Evolutionary conservation across 352 stramenopile genomes (phyloP).

Genomic region (Pythium plurisporium): DNA sequence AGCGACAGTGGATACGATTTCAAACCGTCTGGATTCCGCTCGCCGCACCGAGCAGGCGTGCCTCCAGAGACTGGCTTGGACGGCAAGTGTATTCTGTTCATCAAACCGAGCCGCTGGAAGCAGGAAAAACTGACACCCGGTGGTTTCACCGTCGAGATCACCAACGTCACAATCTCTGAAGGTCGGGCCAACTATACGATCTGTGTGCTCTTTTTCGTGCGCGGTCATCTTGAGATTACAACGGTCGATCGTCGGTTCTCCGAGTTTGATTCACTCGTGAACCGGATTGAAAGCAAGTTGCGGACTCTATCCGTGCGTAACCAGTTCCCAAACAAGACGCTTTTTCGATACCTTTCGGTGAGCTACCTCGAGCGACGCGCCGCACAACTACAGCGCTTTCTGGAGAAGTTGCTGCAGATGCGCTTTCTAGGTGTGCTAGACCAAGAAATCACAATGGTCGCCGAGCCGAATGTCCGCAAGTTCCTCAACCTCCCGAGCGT

Average conservation of each 20-base stretch:
- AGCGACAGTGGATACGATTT: conserved; percentile 29
- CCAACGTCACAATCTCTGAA: conserved; percentile 41
- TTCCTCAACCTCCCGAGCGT: conserved; percentile 69
- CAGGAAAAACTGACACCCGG: conserved; percentile 38
- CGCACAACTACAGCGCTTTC: conserved; percentile 54
- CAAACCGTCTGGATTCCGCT: neutral
- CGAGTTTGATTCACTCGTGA: conserved; percentile 59
- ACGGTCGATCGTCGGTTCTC: conserved; percentile 62
- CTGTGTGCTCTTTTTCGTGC: conserved; percentile 51
- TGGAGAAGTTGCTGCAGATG: conserved; percentile 51
- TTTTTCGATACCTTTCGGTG: conserved; percentile 54
- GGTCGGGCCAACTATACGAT: conserved; percentile 54
- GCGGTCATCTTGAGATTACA: conserved; percentile 34
- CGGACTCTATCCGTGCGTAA: conserved; percentile 38
- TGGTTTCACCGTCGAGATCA: conserved; percentile 71
- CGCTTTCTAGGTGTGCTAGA: conserved; percentile 63
- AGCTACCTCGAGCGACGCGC: conserved; percentile 60
- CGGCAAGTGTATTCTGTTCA: conserved; percentile 54
- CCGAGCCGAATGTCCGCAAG: conserved; percentile 54
- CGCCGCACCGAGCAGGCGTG: neutral
- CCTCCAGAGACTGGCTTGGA: neutral
- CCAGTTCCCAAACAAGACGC: conserved; percentile 65
- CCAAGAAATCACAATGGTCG: conserved; percentile 59
- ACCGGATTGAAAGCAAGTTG: conserved; percentile 53
- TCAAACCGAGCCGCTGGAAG: conserved; percentile 49